Conservation (phyloP, 345 rosid genomes). For the Angophora floribunda region DNA sequence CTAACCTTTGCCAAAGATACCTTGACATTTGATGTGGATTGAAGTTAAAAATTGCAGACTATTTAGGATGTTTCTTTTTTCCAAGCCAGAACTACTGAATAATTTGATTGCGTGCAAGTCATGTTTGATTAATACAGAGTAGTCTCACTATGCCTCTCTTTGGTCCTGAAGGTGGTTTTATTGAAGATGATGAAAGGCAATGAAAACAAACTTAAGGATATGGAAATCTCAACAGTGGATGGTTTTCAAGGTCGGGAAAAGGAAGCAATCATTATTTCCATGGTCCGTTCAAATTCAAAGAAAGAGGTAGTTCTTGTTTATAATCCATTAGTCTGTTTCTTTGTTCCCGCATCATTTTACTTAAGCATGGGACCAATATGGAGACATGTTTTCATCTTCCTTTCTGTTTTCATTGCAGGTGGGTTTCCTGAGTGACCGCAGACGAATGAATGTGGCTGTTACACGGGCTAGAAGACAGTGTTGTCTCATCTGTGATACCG, state of each 20-base stretch:
- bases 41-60: background rate
- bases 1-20: background rate
- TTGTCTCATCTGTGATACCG: constrained; percentile 83
- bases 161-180: constrained; percentile 47
- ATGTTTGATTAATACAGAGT: background rate
- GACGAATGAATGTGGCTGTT: constrained; percentile 96
- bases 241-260: constrained; percentile 98
- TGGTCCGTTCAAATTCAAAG: constrained; percentile 91
- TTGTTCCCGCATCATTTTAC: background rate
- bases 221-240: constrained; percentile 94
- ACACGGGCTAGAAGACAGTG: constrained; percentile 92
- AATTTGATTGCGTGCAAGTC: background rate
- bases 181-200: constrained; percentile 62
- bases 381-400: background rate
- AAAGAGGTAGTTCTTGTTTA: constrained; percentile 43
- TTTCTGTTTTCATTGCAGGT: constrained; percentile 30
- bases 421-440: constrained; percentile 71
- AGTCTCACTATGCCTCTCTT: background rate
- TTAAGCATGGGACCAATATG: background rate
- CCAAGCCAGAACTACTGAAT: background rate
- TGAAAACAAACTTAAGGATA: constrained; percentile 62
- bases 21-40: background rate
- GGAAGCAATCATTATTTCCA: constrained; percentile 90
- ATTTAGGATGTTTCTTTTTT: background rate
- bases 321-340: background rate